Conservation (phyloP, 306 rosid species). For the Prunus mira region DNA sequence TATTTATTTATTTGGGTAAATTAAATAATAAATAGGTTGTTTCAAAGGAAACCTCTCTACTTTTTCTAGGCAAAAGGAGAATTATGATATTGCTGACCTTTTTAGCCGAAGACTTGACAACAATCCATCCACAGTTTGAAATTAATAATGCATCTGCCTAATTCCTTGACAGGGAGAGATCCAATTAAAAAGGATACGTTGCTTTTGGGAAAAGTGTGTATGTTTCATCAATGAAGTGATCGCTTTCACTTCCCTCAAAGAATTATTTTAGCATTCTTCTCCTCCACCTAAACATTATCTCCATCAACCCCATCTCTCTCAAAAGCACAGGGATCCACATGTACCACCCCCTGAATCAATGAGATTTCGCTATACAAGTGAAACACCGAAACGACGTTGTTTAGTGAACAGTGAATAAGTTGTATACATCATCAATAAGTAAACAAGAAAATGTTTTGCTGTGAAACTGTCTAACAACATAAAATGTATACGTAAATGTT, state of each 20-base stretch:
- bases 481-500: too few species aligned
- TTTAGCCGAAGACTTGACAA: constrained; percentile 17
- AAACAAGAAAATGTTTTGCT: too few species aligned
- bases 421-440: too few species aligned
- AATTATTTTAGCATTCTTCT: neutral
- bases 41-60: neutral
- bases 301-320: neutral
- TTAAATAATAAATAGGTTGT: neutral
- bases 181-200: neutral
- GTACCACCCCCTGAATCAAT: too few species aligned
- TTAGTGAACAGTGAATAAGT: too few species aligned
- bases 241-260: constrained; percentile 10
- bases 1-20: neutral
- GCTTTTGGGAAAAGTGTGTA: constrained; percentile 3
- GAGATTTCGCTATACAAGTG: neutral
- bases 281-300: constrained; percentile 19
- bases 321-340: neutral
- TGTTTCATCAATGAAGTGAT: constrained; percentile 15
- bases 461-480: too few species aligned
- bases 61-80: constrained; percentile 5
- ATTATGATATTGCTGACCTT: constrained; percentile 31
- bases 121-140: constrained; percentile 1
- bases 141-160: constrained; percentile 15
- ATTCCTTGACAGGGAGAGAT: constrained; percentile 33
- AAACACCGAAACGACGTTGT: too few species aligned